Conservation (phyloP, 2,329 filamentous ascomycete genomes). For the Fusarium tricinctum region DNA sequence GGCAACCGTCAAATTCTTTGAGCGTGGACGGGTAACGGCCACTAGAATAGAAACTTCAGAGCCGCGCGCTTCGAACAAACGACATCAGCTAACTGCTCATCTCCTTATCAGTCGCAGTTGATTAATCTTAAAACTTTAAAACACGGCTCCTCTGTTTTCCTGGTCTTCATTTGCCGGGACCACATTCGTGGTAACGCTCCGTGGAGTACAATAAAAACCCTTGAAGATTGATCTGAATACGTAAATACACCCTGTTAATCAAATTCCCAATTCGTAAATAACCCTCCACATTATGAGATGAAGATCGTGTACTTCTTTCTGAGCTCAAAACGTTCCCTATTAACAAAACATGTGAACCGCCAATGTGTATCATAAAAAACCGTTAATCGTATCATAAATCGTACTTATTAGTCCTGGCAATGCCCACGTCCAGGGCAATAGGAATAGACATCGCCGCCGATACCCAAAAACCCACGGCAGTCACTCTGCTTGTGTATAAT, state of each 20-base stretch:
- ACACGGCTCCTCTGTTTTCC: background rate
- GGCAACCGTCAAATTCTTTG: background rate
- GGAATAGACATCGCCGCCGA: constrained; percentile 2
- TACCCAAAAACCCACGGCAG: constrained; percentile 1
- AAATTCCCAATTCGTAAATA: no score
- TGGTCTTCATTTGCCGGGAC: background rate
- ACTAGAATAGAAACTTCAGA: constrained; percentile 17
- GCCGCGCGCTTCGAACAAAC: constrained; percentile 16
- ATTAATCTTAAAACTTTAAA: background rate
- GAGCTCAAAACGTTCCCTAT: background rate
- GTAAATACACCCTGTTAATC: no score
- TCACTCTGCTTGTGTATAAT: constrained; percentile 14
- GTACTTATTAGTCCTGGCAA: background rate
- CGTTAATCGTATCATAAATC: background rate
- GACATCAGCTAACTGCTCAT: background rate
- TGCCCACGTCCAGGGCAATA: constrained; percentile 5
- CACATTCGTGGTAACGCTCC: background rate
- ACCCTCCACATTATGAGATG: no score
- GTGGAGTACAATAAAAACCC: background rate
- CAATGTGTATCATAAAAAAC: background rate
- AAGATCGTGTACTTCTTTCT: background rate
- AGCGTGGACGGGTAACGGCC: background rate
- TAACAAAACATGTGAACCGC: background rate
- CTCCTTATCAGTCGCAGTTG: no score
- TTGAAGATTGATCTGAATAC: no score